These are phyloP conservation scores for Amanita inopinata DNA, from an alignment of 768 basidiomycete genomes.

Conservation along the genomic window DNA sequence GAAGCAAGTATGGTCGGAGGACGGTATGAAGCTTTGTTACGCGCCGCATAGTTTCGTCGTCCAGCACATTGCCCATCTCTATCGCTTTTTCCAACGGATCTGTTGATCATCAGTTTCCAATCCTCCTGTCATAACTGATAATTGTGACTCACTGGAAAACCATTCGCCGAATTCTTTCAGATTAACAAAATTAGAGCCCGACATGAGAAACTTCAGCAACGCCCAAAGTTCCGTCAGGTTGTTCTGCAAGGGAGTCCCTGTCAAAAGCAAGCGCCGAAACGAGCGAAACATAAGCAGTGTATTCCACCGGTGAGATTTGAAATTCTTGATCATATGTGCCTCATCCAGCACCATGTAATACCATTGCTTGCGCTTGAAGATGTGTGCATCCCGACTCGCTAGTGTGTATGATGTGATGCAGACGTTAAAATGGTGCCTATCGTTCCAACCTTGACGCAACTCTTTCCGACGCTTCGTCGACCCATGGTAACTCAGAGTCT, in stretches of 20 bases:
- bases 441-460: slow-evolving; percentile 83
- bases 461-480: slow-evolving; percentile 83
- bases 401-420: slow-evolving; percentile 93
- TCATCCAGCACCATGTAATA: slow-evolving; percentile 96
- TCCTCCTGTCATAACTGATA: background rate
- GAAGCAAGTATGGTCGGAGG: slow-evolving; percentile 89
- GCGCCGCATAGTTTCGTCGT: slow-evolving; percentile 79
- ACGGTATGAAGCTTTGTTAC: slow-evolving; percentile 88
- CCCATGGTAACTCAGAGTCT: slow-evolving; percentile 85
- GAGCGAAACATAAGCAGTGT: slow-evolving; percentile 82
- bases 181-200: slow-evolving; percentile 81
- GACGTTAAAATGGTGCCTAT: slow-evolving; percentile 84
- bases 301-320: slow-evolving; percentile 90
- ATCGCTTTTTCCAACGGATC: slow-evolving; percentile 93
- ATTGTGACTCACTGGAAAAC: slow-evolving; percentile 75
- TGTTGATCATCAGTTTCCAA: slow-evolving; percentile 23
- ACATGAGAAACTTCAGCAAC: slow-evolving; percentile 89
- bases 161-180: slow-evolving; percentile 91
- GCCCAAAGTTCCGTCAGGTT: slow-evolving; percentile 96
- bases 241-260: slow-evolving; percentile 95
- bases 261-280: slow-evolving; percentile 79
- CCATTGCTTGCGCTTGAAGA: slow-evolving; percentile 90
- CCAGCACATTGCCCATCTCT: slow-evolving; percentile 66
- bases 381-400: slow-evolving; percentile 83
- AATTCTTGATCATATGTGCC: slow-evolving; percentile 98